phyloP scores from a whole-genome alignment of 352 stramenopile genomes.

The Phytophthora boehmeriae region DNA sequence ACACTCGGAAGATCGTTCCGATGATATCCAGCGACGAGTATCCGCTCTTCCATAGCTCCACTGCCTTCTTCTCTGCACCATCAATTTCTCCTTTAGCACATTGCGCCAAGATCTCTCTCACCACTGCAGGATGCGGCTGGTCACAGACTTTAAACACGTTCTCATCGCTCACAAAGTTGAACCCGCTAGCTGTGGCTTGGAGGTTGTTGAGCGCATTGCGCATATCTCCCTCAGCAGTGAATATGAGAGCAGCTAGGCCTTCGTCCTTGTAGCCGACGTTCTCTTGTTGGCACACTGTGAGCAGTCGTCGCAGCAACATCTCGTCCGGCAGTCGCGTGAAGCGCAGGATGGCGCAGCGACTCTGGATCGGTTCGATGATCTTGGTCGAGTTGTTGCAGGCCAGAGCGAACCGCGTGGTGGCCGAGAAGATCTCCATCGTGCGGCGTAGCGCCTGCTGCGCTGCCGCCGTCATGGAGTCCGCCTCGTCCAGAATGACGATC shows the following conservation, averaged over 20 bases:
- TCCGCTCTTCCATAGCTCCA: conserved; percentile 81
- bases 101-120: conserved; percentile 67
- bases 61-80: conserved; percentile 75
- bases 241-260: conserved; percentile 97
- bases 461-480: conserved; percentile 97
- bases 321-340: conserved; percentile 96
- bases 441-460: conserved; percentile 97
- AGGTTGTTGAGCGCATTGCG: conserved; percentile 99
- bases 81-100: conserved; percentile 88
- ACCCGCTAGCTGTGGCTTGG: conserved; percentile 96
- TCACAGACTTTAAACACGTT: conserved; percentile 97
- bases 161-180: conserved; percentile 94
- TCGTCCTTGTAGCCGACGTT: conserved; percentile 88
- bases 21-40: conserved; percentile 98
- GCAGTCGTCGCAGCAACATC: conserved; percentile 94
- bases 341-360: conserved; percentile 97
- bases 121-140: conserved; percentile 93
- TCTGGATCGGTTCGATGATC: conserved; percentile 99
- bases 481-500: conserved; percentile 99
- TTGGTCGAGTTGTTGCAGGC: conserved; percentile 99
- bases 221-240: conserved; percentile 99
- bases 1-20: conserved; percentile 97
- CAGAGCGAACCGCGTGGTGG: conserved; percentile 97
- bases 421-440: conserved; percentile 99
- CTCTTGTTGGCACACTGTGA: conserved; percentile 95